Evolutionary conservation across 306 rosid genomes (phyloP).

Genomic region (Astragalus glycyphyllos): DNA sequence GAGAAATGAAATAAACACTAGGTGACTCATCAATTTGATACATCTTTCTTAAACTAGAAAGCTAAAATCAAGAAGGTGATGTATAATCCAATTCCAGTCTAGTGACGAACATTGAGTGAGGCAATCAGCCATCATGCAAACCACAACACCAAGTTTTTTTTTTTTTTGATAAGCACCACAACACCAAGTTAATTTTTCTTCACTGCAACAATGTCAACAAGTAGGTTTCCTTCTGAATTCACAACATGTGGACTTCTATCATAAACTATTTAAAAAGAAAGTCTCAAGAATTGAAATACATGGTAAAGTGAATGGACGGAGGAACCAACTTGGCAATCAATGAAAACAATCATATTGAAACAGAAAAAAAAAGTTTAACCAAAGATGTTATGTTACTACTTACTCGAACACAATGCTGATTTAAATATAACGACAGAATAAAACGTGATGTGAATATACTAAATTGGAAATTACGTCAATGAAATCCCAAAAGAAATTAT

Average conservation of each 20-base stretch:
- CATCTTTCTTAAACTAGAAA: constrained; percentile 5
- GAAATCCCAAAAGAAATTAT: constrained; percentile 17
- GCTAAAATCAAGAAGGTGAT: neutral
- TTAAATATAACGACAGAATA: neutral
- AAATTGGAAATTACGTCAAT: constrained; percentile 11
- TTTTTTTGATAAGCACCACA: too few species aligned
- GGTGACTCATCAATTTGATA: neutral
- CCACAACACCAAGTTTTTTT: neutral
- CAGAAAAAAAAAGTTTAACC: neutral
- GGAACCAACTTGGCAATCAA: constrained; percentile 12
- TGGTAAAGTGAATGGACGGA: neutral
- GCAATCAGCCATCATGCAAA: neutral
- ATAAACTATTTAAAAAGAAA: neutral
- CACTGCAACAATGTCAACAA: neutral
- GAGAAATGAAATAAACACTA: neutral
- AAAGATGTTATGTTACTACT: constrained; percentile 7
- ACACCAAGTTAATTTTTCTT: neutral
- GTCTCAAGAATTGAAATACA: neutral
- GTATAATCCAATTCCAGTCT: neutral
- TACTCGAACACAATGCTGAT: neutral
- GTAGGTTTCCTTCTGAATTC: neutral
- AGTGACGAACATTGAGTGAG: neutral
- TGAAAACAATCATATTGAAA: neutral
- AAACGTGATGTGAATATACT: neutral
- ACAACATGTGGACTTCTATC: neutral